Evolutionary conservation across 1,284 basidiomycete species (phyloP).

Genomic region (Tranzscheliella williamsii): DNA sequence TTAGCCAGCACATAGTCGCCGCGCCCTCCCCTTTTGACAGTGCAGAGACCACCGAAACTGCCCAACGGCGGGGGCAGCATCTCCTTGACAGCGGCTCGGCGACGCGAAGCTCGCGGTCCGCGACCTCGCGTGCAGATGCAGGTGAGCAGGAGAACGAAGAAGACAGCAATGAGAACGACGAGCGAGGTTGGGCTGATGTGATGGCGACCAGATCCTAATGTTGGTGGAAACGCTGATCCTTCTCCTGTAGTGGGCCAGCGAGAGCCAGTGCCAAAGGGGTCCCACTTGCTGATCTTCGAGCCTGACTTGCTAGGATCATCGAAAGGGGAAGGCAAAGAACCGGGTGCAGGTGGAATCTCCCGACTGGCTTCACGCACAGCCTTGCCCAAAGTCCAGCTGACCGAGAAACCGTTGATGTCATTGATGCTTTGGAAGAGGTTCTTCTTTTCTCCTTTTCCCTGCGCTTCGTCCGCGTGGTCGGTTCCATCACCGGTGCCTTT

Average conservation of each 20-base stretch:
- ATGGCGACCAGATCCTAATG: slow-evolving; percentile 14
- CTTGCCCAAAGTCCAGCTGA: slow-evolving; percentile 97
- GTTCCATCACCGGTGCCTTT: slow-evolving; percentile 48
- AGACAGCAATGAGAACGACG: slow-evolving; percentile 23
- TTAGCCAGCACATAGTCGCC: slow-evolving; percentile 53
- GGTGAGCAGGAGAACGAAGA: slow-evolving; percentile 30
- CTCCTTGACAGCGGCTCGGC: slow-evolving; percentile 37
- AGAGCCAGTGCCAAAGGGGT: slow-evolving; percentile 27
- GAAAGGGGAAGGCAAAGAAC: slow-evolving; percentile 30
- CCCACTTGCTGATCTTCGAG: slow-evolving; percentile 33
- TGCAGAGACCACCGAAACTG: slow-evolving; percentile 31
- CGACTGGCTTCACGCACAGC: slow-evolving; percentile 94
- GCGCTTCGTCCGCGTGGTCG: slow-evolving; percentile 47
- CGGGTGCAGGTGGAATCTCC: slow-evolving; percentile 44
- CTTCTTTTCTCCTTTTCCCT: slow-evolving; percentile 50
- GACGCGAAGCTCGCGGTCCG: slow-evolving; percentile 24
- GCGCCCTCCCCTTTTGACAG: slow-evolving; percentile 18
- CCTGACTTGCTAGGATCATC: slow-evolving; percentile 29
- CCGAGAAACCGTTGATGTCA: slow-evolving; percentile 84
- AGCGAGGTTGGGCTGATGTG: slow-evolving; percentile 25
- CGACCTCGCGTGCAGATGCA: slow-evolving; percentile 44
- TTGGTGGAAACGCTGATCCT: slow-evolving; percentile 31
- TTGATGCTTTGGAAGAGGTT: slow-evolving; percentile 85
- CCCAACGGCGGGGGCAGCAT: slow-evolving; percentile 46
- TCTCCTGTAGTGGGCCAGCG: slow-evolving; percentile 37